Evolutionary conservation across 1,284 basidiomycete genomes (phyloP), one percentile per base, ranked within the genome.

Genomic region (Filobasidium uniguttulatum): DNA sequence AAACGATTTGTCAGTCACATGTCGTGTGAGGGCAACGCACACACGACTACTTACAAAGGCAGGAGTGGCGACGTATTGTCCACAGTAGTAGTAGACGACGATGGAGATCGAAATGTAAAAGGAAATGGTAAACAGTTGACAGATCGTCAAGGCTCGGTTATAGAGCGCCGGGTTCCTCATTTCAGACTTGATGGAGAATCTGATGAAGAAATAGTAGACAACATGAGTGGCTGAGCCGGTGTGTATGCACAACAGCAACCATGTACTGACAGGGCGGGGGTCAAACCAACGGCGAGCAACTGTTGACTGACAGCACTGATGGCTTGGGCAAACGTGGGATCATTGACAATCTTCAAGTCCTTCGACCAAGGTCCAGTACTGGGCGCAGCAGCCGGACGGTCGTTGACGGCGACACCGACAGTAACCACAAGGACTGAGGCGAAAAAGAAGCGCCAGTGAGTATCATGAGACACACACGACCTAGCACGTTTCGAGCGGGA

Each of bases 51-150:
- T 38, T 22, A 38, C 36, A 38, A 71, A 62, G 0, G 69, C 69
- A 3, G 71, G 71, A 2, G 59, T 62, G 17, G 69, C 60, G 44
- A 71, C 61, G 55, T 67, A 67, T 45, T 63, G 57, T 1, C 65
- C 65, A 47, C 56, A 57, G 54, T 59, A 65, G 55, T 59, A 56
- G 55, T 62, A 61, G 35, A 52, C 46, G 35, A 53, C 49, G 14
- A 61, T 53, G 3, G 56, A 54, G 44, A 60, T 55, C 28, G 55
- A 37, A 33, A 64, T 57, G 57, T 65, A 64, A 19, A 58, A 45
- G 9, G 52, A 29, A 2, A 59, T 59, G 33, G 60, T 56, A 43
- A 62, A 45, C 1, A 48, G 22, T 48, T 62, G 60, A 49, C 60
- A 62, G 0, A 55, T 40, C 45, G 62, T 54, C 26, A 63, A 35